Evolutionary conservation across 1,284 basidiomycete genomes (phyloP).

Genomic region (Cryptococcus depauperatus): DNA sequence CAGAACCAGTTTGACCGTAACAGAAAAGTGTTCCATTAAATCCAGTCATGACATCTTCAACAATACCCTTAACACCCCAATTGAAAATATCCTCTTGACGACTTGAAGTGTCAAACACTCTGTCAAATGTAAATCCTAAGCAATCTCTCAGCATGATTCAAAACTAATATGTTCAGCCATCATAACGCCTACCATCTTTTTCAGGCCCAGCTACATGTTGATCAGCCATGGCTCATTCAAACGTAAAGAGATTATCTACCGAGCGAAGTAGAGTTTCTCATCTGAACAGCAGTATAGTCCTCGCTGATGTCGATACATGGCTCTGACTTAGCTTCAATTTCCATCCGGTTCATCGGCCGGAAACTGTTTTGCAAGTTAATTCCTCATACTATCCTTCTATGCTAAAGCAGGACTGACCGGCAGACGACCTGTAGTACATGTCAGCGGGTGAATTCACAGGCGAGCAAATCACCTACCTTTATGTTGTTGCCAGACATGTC

Average conservation of each 20-base stretch:
- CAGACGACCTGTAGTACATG: constrained; percentile 63
- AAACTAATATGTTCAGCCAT: too few species aligned
- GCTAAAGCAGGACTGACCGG: constrained; percentile 55
- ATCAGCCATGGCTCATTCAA: constrained; percentile 1
- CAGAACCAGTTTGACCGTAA: constrained; percentile 97
- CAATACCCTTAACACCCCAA: constrained; percentile 85
- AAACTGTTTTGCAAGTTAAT: constrained; percentile 55
- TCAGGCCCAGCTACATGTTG: constrained; percentile 42
- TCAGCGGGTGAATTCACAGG: constrained; percentile 2
- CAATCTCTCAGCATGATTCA: constrained; percentile 11
- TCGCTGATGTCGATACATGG: constrained; percentile 77
- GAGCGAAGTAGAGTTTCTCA: constrained; percentile 60
- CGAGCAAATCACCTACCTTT: constrained; percentile 34
- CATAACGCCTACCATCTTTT: constrained; percentile 35
- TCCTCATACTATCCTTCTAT: neutral
- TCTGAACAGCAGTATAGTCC: constrained; percentile 68
- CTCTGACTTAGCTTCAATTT: constrained; percentile 80
- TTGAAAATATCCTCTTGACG: constrained; percentile 94
- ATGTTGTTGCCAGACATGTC: constrained; percentile 48
- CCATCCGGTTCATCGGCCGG: constrained; percentile 88
- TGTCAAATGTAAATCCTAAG: constrained; percentile 90
- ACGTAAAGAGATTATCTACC: constrained; percentile 50
- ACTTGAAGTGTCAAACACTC: constrained; percentile 89
- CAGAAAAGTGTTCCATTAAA: constrained; percentile 99
- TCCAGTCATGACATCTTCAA: constrained; percentile 84